A percentile compares a stretch with the other conserved stretches of the same genome.
phyloP scores from a whole-genome alignment of 169 alveolate species.

The Toxoplasma gondii region DNA sequence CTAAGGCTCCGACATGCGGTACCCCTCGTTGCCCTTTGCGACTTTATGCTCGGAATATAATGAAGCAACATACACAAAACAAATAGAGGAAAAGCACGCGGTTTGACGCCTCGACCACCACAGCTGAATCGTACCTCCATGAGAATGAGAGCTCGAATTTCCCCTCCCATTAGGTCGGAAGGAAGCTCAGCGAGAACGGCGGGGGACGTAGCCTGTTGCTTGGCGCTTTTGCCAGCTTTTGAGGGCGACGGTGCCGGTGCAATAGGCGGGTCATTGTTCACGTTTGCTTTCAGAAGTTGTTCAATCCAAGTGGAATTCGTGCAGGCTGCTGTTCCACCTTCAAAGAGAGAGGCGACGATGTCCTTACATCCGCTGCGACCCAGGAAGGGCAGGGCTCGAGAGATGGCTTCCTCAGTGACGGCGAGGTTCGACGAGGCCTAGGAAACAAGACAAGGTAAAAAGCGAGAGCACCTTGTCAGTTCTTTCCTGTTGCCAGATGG shows the following conservation, averaged over 20 bases:
- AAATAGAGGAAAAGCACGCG: too few relatives aligned
- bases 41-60: too few relatives aligned
- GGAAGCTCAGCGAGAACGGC: not conserved
- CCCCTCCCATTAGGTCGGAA: not conserved
- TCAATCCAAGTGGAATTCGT: not conserved
- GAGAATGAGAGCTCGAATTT: not conserved
- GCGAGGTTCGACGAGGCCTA: not conserved
- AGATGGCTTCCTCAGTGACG: not conserved
- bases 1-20: too few relatives aligned
- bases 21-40: too few relatives aligned
- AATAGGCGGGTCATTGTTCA: not conserved
- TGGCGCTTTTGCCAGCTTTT: not conserved
- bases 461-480: too few relatives aligned
- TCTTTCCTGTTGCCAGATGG: too few relatives aligned
- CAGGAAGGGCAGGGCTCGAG: conserved; percentile 25
- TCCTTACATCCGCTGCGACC: conserved; percentile 4
- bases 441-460: too few relatives aligned
- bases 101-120: too few relatives aligned
- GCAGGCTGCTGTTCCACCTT: not conserved
- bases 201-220: not conserved
- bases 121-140: conserved; percentile 12
- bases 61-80: too few relatives aligned
- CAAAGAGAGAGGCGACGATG: conserved; percentile 4
- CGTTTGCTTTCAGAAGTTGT: not conserved
- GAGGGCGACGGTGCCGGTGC: not conserved